Percentiles rank a stretch among this genome's conserved stretches.
phyloP scores from a whole-genome alignment of 345 rosid species.

The Aquilaria sinensis region DNA sequence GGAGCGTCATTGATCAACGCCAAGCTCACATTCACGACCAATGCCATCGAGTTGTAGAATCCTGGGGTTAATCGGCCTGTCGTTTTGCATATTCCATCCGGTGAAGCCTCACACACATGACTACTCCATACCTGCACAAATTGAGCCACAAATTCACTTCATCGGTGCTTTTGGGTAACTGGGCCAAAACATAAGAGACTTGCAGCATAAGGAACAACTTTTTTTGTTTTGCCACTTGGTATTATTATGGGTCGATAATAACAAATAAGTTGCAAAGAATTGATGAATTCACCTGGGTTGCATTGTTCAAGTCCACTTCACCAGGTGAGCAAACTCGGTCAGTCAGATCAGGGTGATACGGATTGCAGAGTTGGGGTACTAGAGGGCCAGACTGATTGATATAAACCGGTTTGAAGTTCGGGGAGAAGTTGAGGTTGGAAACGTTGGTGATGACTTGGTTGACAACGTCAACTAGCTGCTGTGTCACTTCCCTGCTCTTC shows the following conservation, averaged over 20 bases:
- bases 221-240: no score
- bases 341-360: conserved; percentile 48
- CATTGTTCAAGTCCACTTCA: conserved; percentile 70
- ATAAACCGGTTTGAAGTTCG: conserved; percentile 65
- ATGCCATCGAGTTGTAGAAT: conserved; percentile 61
- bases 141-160: background rate
- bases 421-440: conserved; percentile 88
- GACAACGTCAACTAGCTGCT: conserved; percentile 68
- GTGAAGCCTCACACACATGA: conserved; percentile 70
- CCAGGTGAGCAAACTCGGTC: conserved; percentile 64
- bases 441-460: conserved; percentile 93
- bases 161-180: no score
- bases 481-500: conserved; percentile 66
- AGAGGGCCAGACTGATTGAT: conserved; percentile 88
- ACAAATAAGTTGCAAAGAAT: background rate
- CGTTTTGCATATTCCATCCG: conserved; percentile 54
- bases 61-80: conserved; percentile 73
- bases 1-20: conserved; percentile 56
- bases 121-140: conserved; percentile 61
- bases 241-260: background rate
- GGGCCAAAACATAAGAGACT: no score
- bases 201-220: no score
- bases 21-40: conserved; percentile 49
- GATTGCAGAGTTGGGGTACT: conserved; percentile 84
- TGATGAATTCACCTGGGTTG: conserved; percentile 53